phyloP scores from a whole-genome alignment of 176 grass and related monocot species.

The Triticum turgidum region DNA sequence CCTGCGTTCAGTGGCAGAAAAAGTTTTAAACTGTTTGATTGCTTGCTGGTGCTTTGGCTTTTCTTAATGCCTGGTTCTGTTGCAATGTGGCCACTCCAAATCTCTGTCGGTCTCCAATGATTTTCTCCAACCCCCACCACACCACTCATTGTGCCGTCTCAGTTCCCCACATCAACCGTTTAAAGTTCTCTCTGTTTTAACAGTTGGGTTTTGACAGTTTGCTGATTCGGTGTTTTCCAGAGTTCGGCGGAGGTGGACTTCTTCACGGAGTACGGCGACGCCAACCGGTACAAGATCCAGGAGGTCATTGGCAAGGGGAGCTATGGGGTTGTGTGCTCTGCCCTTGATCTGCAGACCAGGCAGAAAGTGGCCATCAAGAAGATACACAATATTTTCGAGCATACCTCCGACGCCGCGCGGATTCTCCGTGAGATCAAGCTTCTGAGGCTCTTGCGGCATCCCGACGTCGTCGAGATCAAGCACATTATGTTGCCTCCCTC shows the following conservation, averaged over 20 bases:
- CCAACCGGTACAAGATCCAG: slow-evolving; percentile 96
- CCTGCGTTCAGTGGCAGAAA: neutral
- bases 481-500: slow-evolving; percentile 98
- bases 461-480: slow-evolving; percentile 95
- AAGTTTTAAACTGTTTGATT: neutral
- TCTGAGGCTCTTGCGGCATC: slow-evolving; percentile 79
- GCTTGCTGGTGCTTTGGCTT: neutral
- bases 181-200: neutral
- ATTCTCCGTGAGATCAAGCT: slow-evolving; percentile 98
- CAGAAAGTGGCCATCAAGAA: slow-evolving; percentile 99
- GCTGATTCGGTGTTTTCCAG: slow-evolving; percentile 44
- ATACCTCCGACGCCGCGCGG: slow-evolving; percentile 81
- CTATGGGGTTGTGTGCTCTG: slow-evolving; percentile 95
- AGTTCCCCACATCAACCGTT: neutral
- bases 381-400: slow-evolving; percentile 93
- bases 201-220: neutral
- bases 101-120: neutral
- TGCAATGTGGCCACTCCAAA: neutral
- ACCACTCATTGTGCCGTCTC: neutral
- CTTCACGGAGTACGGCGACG: slow-evolving; percentile 95
- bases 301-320: slow-evolving; percentile 97
- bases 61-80: neutral
- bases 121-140: neutral
- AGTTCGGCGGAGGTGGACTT: slow-evolving; percentile 66
- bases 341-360: slow-evolving; percentile 74